Evolutionary conservation across 306 rosid genomes (phyloP).

Genomic region (Fragaria ananassa): DNA sequence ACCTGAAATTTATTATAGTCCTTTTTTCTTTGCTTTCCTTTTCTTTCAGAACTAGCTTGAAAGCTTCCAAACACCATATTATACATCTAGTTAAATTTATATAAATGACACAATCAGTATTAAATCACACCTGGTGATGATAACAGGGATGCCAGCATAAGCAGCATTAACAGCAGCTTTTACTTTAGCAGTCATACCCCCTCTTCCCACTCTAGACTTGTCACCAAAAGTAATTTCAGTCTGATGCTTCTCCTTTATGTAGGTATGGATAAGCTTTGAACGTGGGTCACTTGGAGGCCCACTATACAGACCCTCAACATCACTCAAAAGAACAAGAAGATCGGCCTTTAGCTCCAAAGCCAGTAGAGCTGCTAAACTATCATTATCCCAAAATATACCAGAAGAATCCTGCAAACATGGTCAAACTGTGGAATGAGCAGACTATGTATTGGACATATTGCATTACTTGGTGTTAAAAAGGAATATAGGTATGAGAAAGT

Average conservation of each 20-base stretch:
- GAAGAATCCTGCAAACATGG: conserved; percentile 73
- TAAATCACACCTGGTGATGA: conserved; percentile 74
- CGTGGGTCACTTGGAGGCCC: conserved; percentile 97
- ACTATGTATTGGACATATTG: conserved; percentile 4
- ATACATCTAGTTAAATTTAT: conserved; percentile 8
- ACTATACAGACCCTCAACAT: conserved; percentile 90
- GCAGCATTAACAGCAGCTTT: conserved; percentile 91
- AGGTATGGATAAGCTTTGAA: conserved; percentile 87
- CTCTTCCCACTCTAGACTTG: conserved; percentile 97
- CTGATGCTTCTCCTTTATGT: conserved; percentile 84
- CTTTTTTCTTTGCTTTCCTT: not conserved
- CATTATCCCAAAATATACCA: conserved; percentile 99
- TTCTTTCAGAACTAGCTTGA: not conserved
- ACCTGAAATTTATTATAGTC: not conserved
- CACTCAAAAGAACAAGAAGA: conserved; percentile 92
- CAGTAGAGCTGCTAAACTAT: conserved; percentile 94
- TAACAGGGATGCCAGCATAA: conserved; percentile 88
- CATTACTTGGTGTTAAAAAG: not conserved
- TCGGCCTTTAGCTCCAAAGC: conserved; percentile 96
- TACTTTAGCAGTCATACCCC: conserved; percentile 99
- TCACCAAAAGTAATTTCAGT: conserved; percentile 94
- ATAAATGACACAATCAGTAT: conserved; percentile 3
- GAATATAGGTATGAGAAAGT: not conserved
- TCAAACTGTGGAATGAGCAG: conserved; percentile 15
- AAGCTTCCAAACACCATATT: not conserved